Evolutionary conservation across 805 yeast genomes (phyloP), one percentile per base, ranked within the genome.

Genomic region (Myxozyma udenii): DNA sequence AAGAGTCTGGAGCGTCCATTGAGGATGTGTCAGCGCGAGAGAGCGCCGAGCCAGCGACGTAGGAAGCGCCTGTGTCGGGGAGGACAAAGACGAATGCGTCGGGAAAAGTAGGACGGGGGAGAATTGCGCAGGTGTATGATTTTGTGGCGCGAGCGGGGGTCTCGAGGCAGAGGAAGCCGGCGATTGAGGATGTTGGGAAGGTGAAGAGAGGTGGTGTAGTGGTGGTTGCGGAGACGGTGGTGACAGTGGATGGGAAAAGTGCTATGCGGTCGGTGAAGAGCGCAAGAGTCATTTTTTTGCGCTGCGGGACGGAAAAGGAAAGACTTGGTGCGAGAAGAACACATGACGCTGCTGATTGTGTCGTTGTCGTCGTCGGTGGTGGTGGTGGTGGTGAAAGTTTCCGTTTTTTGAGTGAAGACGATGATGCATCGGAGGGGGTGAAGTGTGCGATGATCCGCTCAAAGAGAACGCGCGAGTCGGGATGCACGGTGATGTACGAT

Each of bases 271-370:
- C 57, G 14, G 36, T n/a, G 37, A 35, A 47, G 22, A 59, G 21
- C 2, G 46, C 48, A 6, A 60, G 23, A 4, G 62, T 30, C 35
- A 48, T 46, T 45, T 60, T 60, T 47, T 59, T 59, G 40, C 62
- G 61, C 36, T 43, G 53, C 4, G 62, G 62, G 18, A 50, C 50
- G 23, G 58, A 44, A 24, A 60, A 56, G 11, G 62, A 58, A 18
- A 60, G 36, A 21, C 47, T 52, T 12, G 48, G 54, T 11, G 39
- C 19, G 16, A 35, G 21, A 5, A 35, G 21, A 14, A 35, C 21
- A 35, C 39, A 16, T 35, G 9, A 9, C 14, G 33, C 9, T 9
- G 33, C 14, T 28, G 33, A 14, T 9, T 9, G 33, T 9, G 33
- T 9, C 9, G 33, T 28, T 14, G 18, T 18, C 14, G 14, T 19